Conservation (phyloP, 2,329 filamentous ascomycete species). For the Bipolaris zeicola region DNA sequence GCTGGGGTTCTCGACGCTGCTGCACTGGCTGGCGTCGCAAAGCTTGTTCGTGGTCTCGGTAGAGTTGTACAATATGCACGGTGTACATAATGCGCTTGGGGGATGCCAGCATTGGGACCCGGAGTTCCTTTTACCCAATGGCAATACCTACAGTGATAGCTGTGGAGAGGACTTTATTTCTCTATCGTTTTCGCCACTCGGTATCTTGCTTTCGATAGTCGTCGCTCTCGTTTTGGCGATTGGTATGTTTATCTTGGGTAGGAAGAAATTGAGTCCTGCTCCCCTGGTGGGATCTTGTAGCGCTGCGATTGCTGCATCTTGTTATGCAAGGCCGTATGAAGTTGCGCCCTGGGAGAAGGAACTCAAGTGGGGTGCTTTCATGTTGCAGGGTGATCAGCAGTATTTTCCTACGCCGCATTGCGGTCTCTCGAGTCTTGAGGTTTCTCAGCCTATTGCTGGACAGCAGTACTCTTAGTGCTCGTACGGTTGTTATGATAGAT, state of each 20-base stretch:
- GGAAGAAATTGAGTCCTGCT: background rate
- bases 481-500: no score
- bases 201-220: background rate
- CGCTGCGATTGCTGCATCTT: background rate
- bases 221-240: background rate
- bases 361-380: background rate
- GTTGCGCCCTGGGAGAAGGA: background rate
- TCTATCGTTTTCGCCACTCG: background rate
- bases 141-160: background rate
- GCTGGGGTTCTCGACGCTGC: slow-evolving; percentile 31
- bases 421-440: no score
- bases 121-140: background rate
- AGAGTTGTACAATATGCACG: slow-evolving; percentile 19
- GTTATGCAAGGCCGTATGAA: background rate
- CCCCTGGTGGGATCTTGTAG: background rate
- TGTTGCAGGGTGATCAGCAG: no score
- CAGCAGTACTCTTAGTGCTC: no score
- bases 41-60: slow-evolving; percentile 49
- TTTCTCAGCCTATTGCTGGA: no score
- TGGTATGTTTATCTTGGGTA: background rate
- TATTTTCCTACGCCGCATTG: no score
- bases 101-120: background rate
- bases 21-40: slow-evolving; percentile 55
- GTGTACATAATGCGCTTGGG: background rate
- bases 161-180: background rate